Base-by-base conservation (phyloP, 768 basidiomycete species). In the Trametes elegans region DNA sequence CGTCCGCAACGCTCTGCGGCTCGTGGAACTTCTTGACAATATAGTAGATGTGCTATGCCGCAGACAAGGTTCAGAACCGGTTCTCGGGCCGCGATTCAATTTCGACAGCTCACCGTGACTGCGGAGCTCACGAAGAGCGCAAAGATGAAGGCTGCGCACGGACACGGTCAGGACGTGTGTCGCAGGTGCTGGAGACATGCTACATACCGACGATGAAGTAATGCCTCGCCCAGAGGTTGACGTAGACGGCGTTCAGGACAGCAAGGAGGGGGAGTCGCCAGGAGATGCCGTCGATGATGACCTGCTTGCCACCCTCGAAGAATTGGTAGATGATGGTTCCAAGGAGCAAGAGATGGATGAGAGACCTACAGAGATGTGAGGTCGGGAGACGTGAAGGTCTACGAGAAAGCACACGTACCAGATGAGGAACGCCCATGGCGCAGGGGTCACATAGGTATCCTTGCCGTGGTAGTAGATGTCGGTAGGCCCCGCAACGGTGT, bases 401-500 rank as follows among this genome's bases (percentile, higher is more conserved):
- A 3, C 18, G 28, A 23, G 26, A 11, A 28, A 13, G 29, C n/a
- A n/a, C n/a, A 67, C 76, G 36, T 51, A 88, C 92, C 93, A 96
- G 67, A 94, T 88, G 74, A 88, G 80, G 76, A 93, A 96, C 1
- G 90, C 88, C 84, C 90, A 97, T 24, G 87, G 84, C 23, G 92
- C 90, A n/a, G 96, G 96, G 1, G 94, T 97, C 54, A 98, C 75
- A 71, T 94, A 98, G 0, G 95, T 97, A 62, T 89, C 85, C 69
- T 92, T 92, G 40, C 83, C 84, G 60, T 76, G 70, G 66, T 78
- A 83, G 73, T 92, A 91, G 46, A 84, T 78, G 59, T 81, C 84
- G 36, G 80, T 78, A 0, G 90, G 90, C 2, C 83, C 80, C 6
- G 91, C 85, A 57, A 93, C 80, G 48, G 86, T 87, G 78, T 92